phyloP scores from a whole-genome alignment of 352 stramenopile species.

The Pythium angustatum region DNA sequence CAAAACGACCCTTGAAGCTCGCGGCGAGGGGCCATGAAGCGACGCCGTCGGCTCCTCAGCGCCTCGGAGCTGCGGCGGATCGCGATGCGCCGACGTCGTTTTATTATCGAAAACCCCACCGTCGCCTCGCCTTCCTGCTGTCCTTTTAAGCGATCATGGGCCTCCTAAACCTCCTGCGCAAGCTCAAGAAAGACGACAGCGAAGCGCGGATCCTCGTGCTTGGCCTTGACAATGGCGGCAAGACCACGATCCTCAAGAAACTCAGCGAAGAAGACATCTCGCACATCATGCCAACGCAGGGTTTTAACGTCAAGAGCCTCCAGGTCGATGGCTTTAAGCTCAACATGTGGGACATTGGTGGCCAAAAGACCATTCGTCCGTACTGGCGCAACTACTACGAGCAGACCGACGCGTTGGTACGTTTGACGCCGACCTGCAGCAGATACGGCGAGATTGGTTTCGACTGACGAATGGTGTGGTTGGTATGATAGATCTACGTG shows the following conservation, averaged over 20 bases:
- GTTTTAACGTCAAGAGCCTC: slow-evolving; percentile 97
- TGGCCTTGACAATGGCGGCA: slow-evolving; percentile 95
- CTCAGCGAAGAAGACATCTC: slow-evolving; percentile 95
- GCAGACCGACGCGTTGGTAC: slow-evolving; percentile 91
- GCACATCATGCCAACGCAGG: slow-evolving; percentile 93
- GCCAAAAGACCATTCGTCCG: slow-evolving; percentile 98
- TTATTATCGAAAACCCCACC: slow-evolving; percentile 49
- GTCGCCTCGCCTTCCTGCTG: slow-evolving; percentile 6
- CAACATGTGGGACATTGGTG: slow-evolving; percentile 98
- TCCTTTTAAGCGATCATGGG: slow-evolving; percentile 62
- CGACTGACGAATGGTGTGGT: neutral
- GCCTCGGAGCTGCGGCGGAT: neutral
- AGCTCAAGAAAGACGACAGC: slow-evolving; percentile 95
- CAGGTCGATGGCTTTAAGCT: slow-evolving; percentile 96
- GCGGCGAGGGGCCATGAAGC: slow-evolving; percentile 1
- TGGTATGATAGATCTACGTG: slow-evolving; percentile 86
- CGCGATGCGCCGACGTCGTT: neutral
- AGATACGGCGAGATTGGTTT: neutral
- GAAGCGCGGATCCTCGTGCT: slow-evolving; percentile 95
- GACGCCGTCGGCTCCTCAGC: neutral
- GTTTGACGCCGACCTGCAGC: too few species aligned
- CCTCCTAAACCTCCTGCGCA: slow-evolving; percentile 92
- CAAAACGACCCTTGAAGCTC: slow-evolving; percentile 24
- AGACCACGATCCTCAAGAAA: slow-evolving; percentile 98
- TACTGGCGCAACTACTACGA: slow-evolving; percentile 99